Percentiles rank a stretch among this genome's conserved stretches.
Conservation (phyloP, 2,329 filamentous ascomycete genomes). For the Trichoderma guizhouense region DNA sequence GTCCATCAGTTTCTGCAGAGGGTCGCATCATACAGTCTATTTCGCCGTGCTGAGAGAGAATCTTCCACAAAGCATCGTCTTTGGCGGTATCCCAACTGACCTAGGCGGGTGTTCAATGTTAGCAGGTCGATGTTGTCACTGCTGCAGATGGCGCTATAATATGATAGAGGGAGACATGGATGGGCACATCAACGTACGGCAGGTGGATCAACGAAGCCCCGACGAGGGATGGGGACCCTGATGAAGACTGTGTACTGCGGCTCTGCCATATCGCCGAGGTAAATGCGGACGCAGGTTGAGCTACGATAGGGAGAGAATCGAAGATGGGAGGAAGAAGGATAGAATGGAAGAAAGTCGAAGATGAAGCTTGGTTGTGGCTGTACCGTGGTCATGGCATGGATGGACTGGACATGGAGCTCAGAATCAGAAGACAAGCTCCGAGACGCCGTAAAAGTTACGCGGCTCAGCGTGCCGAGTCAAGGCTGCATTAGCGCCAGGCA, state of each 20-base stretch:
- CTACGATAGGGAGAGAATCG: not conserved
- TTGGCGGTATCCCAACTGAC: slow-evolving; percentile 85
- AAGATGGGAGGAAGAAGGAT: not conserved
- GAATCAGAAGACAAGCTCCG: not conserved
- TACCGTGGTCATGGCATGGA: not conserved
- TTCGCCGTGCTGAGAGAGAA: slow-evolving; percentile 79
- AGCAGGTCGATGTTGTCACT: slow-evolving; percentile 1
- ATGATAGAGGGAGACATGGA: not conserved
- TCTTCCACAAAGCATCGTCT: slow-evolving; percentile 85
- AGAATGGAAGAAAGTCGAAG: not conserved
- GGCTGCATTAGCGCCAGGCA: slow-evolving; percentile 7
- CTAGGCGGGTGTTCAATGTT: slow-evolving; percentile 43
- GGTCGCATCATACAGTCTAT: slow-evolving; percentile 69
- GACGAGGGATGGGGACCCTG: slow-evolving; percentile 81
- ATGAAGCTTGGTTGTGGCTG: not conserved
- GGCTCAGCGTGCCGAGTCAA: not conserved
- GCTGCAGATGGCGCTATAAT: not conserved
- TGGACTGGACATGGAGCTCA: not conserved
- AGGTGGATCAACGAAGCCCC: slow-evolving; percentile 86
- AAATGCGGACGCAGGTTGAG: not conserved
- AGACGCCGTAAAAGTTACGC: not conserved
- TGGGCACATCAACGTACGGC: slow-evolving; percentile 53
- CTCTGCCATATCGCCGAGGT: slow-evolving; percentile 41
- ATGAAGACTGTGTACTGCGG: slow-evolving; percentile 74
- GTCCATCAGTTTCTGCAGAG: not conserved